These are phyloP conservation scores for Flammula alnicola DNA, from an alignment of 1,284 basidiomycete species.

Conservation along the genomic window DNA sequence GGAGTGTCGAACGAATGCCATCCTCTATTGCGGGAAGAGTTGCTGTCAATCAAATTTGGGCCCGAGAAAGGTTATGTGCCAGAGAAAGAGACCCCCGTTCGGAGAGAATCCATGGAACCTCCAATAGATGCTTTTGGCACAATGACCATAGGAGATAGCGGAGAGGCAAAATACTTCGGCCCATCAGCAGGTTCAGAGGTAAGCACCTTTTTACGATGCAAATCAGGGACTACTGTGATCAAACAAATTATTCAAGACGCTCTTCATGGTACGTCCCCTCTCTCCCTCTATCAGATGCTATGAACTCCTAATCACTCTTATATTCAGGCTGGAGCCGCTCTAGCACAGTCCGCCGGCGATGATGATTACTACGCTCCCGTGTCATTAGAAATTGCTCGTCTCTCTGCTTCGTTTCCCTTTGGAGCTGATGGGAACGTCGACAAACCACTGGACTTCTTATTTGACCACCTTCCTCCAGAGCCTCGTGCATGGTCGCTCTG, in stretches of 20 bases:
- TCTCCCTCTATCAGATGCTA: no score
- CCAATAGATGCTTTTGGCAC: slow-evolving; percentile 57
- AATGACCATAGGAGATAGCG: slow-evolving; percentile 62
- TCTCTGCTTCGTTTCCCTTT: slow-evolving; percentile 52
- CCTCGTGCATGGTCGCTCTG: slow-evolving; percentile 66
- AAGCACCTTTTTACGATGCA: slow-evolving; percentile 18
- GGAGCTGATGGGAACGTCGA: slow-evolving; percentile 40
- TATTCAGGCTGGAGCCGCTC: slow-evolving; percentile 56
- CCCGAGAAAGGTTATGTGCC: slow-evolving; percentile 41
- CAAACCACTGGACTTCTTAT: slow-evolving; percentile 45
- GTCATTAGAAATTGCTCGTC: slow-evolving; percentile 46
- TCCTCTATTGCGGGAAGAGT: slow-evolving; percentile 65
- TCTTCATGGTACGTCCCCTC: slow-evolving; percentile 50
- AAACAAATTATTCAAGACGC: slow-evolving; percentile 38
- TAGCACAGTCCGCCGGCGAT: slow-evolving; percentile 40
- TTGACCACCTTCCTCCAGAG: slow-evolving; percentile 53
- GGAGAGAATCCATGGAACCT: slow-evolving; percentile 27
- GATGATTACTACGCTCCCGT: slow-evolving; percentile 38
- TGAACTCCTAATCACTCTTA: not conserved
- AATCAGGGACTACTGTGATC: not conserved
- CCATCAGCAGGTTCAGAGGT: slow-evolving; percentile 65
- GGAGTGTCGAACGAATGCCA: slow-evolving; percentile 63
- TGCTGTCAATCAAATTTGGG: slow-evolving; percentile 64
- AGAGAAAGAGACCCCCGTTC: slow-evolving; percentile 25
- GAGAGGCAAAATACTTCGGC: slow-evolving; percentile 73